Conservation (phyloP, 331 rosid species). For the Ulmus americana region DNA sequence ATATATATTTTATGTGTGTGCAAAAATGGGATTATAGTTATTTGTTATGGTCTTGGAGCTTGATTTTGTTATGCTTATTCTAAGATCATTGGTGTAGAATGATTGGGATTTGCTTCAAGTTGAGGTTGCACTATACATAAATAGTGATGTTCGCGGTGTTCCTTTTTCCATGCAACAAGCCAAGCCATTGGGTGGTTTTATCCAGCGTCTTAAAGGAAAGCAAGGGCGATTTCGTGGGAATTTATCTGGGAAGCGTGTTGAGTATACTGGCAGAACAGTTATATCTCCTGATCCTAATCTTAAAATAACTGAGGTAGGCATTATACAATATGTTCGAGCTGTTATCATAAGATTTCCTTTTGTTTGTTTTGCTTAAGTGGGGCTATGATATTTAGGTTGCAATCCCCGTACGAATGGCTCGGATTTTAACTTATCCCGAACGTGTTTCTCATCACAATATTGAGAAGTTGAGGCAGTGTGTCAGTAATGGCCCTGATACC, state of each 20-base stretch:
- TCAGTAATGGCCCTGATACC: conserved; percentile 80
- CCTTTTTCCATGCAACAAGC: conserved; percentile 30
- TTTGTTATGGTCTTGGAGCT: not conserved
- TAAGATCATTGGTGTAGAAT: conserved; percentile 39
- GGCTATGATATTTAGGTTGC: conserved; percentile 58
- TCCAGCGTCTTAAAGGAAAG: conserved; percentile 93
- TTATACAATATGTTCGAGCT: conserved; percentile 11
- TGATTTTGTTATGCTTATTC: conserved; percentile 24
- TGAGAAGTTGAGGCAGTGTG: conserved; percentile 82
- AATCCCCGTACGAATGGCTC: conserved; percentile 89
- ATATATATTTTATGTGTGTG: no score
- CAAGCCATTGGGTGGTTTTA: conserved; percentile 56
- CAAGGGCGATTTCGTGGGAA: conserved; percentile 93
- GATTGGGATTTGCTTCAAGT: conserved; percentile 64
- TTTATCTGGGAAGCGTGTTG: conserved; percentile 90
- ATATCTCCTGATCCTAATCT: conserved; percentile 97
- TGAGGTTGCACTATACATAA: conserved; percentile 74
- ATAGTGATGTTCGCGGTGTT: conserved; percentile 71
- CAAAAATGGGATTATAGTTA: conserved; percentile 3
- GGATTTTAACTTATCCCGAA: conserved; percentile 77
- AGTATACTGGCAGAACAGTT: conserved; percentile 89
- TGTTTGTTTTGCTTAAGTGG: conserved; percentile 16
- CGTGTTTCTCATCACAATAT: conserved; percentile 78
- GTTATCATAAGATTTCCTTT: conserved; percentile 3
- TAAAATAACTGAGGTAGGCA: conserved; percentile 77